A percentile compares a stretch with the other conserved stretches of the same genome.
Conservation (phyloP, 805 yeast genomes). For the Barnettozyma sucrosica region DNA sequence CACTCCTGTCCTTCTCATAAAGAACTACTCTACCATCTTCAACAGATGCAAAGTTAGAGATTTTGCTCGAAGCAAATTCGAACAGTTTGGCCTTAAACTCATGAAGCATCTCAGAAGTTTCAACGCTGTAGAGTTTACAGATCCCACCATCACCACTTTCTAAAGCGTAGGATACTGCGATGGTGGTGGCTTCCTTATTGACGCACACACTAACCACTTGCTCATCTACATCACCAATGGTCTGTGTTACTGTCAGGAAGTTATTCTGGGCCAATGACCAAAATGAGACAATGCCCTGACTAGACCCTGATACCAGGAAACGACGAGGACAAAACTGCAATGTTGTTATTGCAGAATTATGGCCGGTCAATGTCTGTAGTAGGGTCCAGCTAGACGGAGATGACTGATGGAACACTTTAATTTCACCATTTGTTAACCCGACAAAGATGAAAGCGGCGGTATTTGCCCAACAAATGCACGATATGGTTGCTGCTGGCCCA, state of each 20-base stretch:
- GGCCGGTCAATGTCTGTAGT: constrained; percentile 33
- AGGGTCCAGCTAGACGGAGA: constrained; percentile 5
- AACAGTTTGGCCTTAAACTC: not conserved
- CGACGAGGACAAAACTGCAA: constrained; percentile 44
- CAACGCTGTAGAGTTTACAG: not conserved
- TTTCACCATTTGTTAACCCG: constrained; percentile 45
- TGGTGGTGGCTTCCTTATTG: not conserved
- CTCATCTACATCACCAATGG: constrained; percentile 38
- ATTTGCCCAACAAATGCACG: constrained; percentile 29
- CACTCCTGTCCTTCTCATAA: not conserved
- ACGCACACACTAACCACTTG: constrained; percentile 26
- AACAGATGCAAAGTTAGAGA: not conserved
- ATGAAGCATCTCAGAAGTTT: not conserved
- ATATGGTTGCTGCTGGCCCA: constrained; percentile 25
- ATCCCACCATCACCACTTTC: not conserved
- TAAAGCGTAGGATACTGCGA: not conserved
- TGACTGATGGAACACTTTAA: constrained; percentile 22
- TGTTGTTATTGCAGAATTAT: constrained; percentile 44
- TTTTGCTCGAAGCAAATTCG: not conserved
- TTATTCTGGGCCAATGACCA: constrained; percentile 35
- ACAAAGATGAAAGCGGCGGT: constrained; percentile 34
- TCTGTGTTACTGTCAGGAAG: constrained; percentile 32
- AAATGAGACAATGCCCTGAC: constrained; percentile 48
- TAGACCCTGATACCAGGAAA: constrained; percentile 47
- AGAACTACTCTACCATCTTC: constrained; percentile 1